These are phyloP conservation scores for Globisporangium mamillatum DNA, from an alignment of 352 stramenopile species.

Conservation along the genomic window DNA sequence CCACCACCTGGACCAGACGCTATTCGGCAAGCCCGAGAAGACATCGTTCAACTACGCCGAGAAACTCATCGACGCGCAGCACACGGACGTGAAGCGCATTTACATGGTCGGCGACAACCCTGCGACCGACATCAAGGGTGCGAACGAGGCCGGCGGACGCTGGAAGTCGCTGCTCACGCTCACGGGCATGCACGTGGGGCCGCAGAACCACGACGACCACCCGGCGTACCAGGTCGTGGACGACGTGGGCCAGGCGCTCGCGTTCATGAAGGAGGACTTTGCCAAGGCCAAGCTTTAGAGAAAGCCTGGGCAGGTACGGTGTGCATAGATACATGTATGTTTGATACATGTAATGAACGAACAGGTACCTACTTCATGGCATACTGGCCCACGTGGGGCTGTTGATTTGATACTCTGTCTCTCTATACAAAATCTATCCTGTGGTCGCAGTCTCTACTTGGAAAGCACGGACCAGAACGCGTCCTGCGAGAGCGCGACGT, in stretches of 20 bases:
- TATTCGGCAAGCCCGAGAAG: conserved; percentile 77
- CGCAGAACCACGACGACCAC: conserved; percentile 62
- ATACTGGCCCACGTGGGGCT: neutral
- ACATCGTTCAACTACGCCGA: conserved; percentile 78
- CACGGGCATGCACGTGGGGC: conserved; percentile 76
- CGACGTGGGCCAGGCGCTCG: conserved; percentile 63
- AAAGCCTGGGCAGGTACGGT: neutral
- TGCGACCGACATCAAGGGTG: conserved; percentile 76
- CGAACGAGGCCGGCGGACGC: conserved; percentile 63
- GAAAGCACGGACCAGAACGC: conserved; percentile 98
- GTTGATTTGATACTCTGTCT: neutral
- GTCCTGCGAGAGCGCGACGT: conserved; percentile 96
- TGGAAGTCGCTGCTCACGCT: conserved; percentile 86
- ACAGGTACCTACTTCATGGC: neutral
- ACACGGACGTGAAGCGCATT: conserved; percentile 59
- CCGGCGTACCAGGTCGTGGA: conserved; percentile 68
- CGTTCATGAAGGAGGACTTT: conserved; percentile 81
- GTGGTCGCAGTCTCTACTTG: conserved; percentile 40
- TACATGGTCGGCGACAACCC: conserved; percentile 90
- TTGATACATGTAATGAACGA: neutral
- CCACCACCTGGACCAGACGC: conserved; percentile 63
- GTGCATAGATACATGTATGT: neutral
- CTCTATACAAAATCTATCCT: conserved; percentile 10
- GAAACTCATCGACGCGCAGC: conserved; percentile 70
- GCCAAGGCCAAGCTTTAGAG: conserved; percentile 13